Base-by-base conservation (phyloP, 768 basidiomycete genomes). In the Clavaria fumosa region DNA sequence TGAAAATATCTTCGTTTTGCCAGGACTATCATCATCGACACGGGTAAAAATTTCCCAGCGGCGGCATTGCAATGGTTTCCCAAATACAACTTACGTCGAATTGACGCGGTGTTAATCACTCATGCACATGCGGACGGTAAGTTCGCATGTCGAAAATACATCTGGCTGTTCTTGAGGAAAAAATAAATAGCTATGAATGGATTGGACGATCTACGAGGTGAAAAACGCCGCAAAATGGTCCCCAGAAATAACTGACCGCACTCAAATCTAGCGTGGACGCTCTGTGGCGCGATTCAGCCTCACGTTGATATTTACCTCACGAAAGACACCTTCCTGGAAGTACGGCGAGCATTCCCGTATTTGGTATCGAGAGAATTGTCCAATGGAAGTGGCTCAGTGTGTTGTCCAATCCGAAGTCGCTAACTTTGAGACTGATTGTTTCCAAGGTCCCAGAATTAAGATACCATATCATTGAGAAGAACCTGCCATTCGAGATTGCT, bases 41-140 rank as follows among this genome's bases (percentile, higher is more conserved):
- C 75, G 14, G 85, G 85, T 36, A 89, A 89, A 61, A 85, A 75
- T 40, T 89, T 88, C 54, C 72, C 75, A 45, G 61, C 64, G 22
- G 58, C 64, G 31, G 61, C 62, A 19, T 19, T 63, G 33, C 62
- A 66, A 42, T 64, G 61, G 62, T 66, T 65, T 43, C 83, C 84
- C 1, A 74, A 74, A 52, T 77, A 79, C 52, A 74, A 72, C 3
- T 57, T 93, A 30, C 63, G 86, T 40, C 50, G 48, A 38, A 65
- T 66, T 40, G 63, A 66, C 47, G 64, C 61, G 23, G 46, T 93
- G 7, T 60, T 95, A 11, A 72, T 93, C 28, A 90, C 86, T 0
- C 88, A 91, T 56, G 75, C 83, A 5, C 89, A 91, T 58, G 81
- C 84, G 24, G 84, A 86, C 56, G 82, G 64, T 66, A 43, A 27